phyloP scores from a whole-genome alignment of 257 asterid species.

The Solanum verrucosum region DNA sequence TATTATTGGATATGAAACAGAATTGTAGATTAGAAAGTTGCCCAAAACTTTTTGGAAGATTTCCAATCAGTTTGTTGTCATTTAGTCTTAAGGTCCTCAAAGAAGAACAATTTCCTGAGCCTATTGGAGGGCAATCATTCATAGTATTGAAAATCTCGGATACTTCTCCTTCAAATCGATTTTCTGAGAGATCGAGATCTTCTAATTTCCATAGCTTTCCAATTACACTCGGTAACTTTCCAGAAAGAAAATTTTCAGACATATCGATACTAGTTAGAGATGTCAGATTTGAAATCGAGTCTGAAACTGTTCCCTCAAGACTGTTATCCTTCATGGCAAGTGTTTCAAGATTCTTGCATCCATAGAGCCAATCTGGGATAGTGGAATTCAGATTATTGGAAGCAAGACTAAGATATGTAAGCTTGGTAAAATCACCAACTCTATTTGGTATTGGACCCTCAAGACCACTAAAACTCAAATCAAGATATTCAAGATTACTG shows the following conservation, averaged over 20 bases:
- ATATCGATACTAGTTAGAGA: constrained; percentile 10
- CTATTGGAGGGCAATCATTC: constrained; percentile 2
- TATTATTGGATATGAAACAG: background rate
- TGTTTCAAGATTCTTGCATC: constrained; percentile 11
- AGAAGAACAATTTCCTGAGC: background rate
- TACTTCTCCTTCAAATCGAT: constrained; percentile 14
- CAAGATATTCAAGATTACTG: constrained; percentile 12
- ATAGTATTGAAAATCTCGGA: constrained; percentile 11
- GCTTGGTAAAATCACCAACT: background rate
- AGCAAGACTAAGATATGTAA: constrained; percentile 8
- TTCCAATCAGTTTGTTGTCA: background rate
- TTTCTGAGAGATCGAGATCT: background rate
- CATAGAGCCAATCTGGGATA: constrained; percentile 30
- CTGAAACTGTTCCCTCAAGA: constrained; percentile 16
- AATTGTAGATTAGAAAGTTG: background rate
- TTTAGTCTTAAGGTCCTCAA: background rate
- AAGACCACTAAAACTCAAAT: background rate
- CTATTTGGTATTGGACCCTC: constrained; percentile 12
- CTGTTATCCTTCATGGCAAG: background rate
- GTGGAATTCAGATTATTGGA: constrained; percentile 1
- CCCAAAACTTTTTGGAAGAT: constrained; percentile 13
- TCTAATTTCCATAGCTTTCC: constrained; percentile 5
- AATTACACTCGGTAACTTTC: constrained; percentile 11
- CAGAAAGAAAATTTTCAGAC: constrained; percentile 11
- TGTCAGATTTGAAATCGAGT: constrained; percentile 12